Base-by-base conservation (phyloP, 768 basidiomycete species). In the Melanogaster broomeanus region DNA sequence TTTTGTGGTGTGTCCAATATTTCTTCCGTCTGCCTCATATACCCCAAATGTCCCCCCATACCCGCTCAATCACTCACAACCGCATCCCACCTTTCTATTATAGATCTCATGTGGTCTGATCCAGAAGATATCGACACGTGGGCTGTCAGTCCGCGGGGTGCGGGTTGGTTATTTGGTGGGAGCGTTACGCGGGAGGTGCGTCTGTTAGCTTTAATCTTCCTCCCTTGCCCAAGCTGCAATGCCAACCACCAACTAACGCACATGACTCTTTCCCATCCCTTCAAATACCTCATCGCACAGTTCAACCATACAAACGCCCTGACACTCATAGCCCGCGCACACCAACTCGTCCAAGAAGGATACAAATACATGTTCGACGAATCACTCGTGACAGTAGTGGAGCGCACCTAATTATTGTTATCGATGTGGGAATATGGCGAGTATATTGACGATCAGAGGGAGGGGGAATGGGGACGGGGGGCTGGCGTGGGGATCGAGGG, bases 61-160 rank as follows among this genome's bases (percentile, higher is more conserved):
- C 31, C 31, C 13, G 41, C 15, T 27, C 16, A 8, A 30, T 24
- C 24, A 25, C 30, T 27, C 10, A 25, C 34, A 18, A 28, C 12
- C 47, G 24, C 27, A 13, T 18, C 16, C 34, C 11, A 10, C 12
- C 19, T 21, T 27, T 19, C 41, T 21, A 15, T 27, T 41, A 9
- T 45, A 93, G 93, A 98, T 65, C 81, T 98, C 12, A 97, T 98
- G 93, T 98, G 96, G 96, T 93, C 90, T 31, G 95, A 98, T 68
- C 95, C 89, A 4, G 94, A 98, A 63, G 91, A 96, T 38, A 87
- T 96, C 35, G 88, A 91, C 35, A 94, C 89, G 37, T 98, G 96
- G 96, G 95, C 93, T 5, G 92, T 98, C 48, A 95, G 92, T 58
- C 96, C 96, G 4, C 81, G 96, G 34, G 96, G 96, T 18, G 96